Base-by-base conservation (phyloP, 2,329 filamentous ascomycete species). In the Epichloe uncinata region DNA sequence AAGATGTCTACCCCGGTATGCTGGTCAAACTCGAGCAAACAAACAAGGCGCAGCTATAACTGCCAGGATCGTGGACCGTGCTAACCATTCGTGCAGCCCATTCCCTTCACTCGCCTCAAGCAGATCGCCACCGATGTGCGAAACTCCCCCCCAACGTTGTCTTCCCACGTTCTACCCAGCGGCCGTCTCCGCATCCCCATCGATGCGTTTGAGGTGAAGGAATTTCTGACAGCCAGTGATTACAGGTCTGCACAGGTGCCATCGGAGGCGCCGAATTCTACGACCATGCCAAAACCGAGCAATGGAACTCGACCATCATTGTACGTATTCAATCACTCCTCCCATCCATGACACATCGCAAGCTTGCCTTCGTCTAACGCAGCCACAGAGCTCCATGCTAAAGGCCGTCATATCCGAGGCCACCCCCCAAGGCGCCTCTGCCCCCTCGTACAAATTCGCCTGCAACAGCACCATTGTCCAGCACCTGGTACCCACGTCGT, bases 391-490 rank as follows among this genome's bases (percentile, higher is more conserved):
- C 72, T 79, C 75, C 50, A 85, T 91, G 65, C 81, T 93, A 56
- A 81, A 85, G 63, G 76, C 81, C 48, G 75, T 91, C 56, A 87
- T 91, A 67, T 82, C 83, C 57, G 85, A 90, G 64, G 82, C 84
- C 47, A 80, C 78, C 16, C 79, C 79, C 16, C 65, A 74, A 45
- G 69, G 74, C 54, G 71, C 73, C 53, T 69, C 73, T 30, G 72
- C 78, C 26, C 84, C 86, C 5, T 68, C 73, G 15, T 95, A 83
- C 79, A 97, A 97, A 70, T 97, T 91, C 71, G 87, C 89, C 59
- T 89, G 95, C 71, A 97, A 95, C 77, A 94, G 87, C 74, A 97
- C 91, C 57, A 96, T 97, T 64, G 94, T 97, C 59, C 91, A 98
- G 73, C 91, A 97, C 72, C 75, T 91, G 35, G 79, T 84, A 18